A percentile compares a stretch with the other conserved stretches of the same genome.
phyloP scores from a whole-genome alignment of 1,139 yeast species.

The Williopsis jadinii region DNA sequence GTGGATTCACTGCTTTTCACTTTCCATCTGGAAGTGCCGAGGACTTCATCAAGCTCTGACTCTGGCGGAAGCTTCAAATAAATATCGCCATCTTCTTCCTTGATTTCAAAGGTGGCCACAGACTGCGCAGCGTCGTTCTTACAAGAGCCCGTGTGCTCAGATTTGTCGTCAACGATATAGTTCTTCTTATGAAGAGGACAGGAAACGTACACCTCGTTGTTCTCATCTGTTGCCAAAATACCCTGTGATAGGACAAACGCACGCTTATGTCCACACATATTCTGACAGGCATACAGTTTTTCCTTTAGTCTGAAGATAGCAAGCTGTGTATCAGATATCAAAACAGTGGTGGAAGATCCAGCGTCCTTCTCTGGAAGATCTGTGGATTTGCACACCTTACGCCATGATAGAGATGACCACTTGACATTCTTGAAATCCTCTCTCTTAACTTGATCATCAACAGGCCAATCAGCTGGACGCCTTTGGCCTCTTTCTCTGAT shows the following conservation, averaged over 20 bases:
- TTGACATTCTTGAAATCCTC: conserved; percentile 24
- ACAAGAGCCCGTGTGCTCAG: conserved; percentile 24
- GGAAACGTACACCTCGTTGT: conserved; percentile 25
- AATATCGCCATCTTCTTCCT: conserved; percentile 25
- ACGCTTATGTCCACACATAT: conserved; percentile 31
- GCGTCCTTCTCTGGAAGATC: conserved; percentile 25
- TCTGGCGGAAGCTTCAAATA: conserved; percentile 25
- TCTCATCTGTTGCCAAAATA: conserved; percentile 25
- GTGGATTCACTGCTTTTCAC: conserved; percentile 8
- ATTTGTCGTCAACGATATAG: conserved; percentile 22
- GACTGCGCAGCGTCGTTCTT: conserved; percentile 25
- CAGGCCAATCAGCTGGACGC: conserved; percentile 31
- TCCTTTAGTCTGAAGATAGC: conserved; percentile 27
- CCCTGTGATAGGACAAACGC: conserved; percentile 28
- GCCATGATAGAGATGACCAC: conserved; percentile 27
- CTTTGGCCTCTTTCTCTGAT: conserved; percentile 29
- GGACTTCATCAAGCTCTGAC: conserved; percentile 26
- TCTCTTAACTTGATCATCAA: conserved; percentile 16
- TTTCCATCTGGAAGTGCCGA: conserved; percentile 28
- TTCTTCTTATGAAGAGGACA: conserved; percentile 31
- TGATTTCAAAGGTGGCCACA: conserved; percentile 27
- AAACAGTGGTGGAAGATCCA: conserved; percentile 26
- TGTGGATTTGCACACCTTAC: conserved; percentile 19
- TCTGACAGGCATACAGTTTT: conserved; percentile 27
- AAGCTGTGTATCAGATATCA: conserved; percentile 29